Conservation (phyloP, 2,329 filamentous ascomycete species). For the Epichloe scottii region DNA sequence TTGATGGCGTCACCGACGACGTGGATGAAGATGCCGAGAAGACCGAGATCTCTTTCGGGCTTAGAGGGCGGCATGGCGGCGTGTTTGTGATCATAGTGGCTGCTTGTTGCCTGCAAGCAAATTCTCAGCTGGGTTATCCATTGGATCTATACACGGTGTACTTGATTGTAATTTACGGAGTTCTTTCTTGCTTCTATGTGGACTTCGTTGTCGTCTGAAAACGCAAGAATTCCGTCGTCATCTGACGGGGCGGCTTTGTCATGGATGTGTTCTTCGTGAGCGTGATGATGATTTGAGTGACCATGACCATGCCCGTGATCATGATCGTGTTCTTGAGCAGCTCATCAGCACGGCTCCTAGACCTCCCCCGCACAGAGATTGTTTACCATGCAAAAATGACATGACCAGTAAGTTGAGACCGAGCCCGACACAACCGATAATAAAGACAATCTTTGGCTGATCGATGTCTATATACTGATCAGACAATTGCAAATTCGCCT, state of each 20-base stretch:
- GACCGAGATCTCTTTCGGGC: slow-evolving; percentile 49
- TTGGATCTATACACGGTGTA: not conserved
- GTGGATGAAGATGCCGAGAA: slow-evolving; percentile 59
- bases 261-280: not conserved
- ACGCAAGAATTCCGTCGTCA: not conserved
- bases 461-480: slow-evolving; percentile 37
- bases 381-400: slow-evolving; percentile 49
- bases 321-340: slow-evolving; percentile 22
- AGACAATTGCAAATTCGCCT: slow-evolving; percentile 5
- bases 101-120: not conserved
- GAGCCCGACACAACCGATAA: slow-evolving; percentile 57
- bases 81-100: slow-evolving; percentile 40
- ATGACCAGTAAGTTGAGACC: slow-evolving; percentile 54
- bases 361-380: too few relatives aligned
- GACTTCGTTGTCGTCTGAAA: not conserved
- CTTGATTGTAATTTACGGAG: not conserved
- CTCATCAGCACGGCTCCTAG: not conserved
- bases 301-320: slow-evolving; percentile 14
- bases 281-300: slow-evolving; percentile 13
- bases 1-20: slow-evolving; percentile 62
- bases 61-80: slow-evolving; percentile 16
- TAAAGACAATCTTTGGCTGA: slow-evolving; percentile 52
- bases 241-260: not conserved
- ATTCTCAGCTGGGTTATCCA: not conserved
- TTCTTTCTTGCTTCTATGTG: not conserved